These are phyloP conservation scores for Conringia planisiliqua DNA, from an alignment of 345 rosid species.

Conservation along the genomic window DNA sequence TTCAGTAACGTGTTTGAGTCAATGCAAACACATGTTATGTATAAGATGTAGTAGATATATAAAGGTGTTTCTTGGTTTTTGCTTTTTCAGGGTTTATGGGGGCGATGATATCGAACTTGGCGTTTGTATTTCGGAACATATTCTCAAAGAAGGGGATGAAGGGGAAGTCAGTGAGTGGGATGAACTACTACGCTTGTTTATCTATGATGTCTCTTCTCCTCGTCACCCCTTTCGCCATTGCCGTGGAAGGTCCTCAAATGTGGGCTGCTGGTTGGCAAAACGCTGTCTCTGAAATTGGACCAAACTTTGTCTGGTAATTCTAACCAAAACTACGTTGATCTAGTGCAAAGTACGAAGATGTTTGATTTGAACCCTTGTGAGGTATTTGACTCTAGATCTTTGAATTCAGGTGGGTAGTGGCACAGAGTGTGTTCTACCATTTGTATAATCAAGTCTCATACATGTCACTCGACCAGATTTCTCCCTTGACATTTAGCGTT, in stretches of 20 bases:
- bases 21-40: not conserved
- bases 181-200: constrained; percentile 95
- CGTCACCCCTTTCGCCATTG: constrained; percentile 87
- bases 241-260: constrained; percentile 91
- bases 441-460: constrained; percentile 79
- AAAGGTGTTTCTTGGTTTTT: constrained; percentile 1
- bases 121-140: constrained; percentile 87
- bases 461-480: constrained; percentile 79
- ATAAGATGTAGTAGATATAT: not conserved
- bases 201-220: constrained; percentile 77
- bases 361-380: too few species aligned
- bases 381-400: too few species aligned
- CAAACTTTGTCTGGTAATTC: constrained; percentile 86
- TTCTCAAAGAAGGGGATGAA: constrained; percentile 98
- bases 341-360: too few species aligned
- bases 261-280: constrained; percentile 93
- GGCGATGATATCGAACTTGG: constrained; percentile 93
- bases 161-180: constrained; percentile 88
- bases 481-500: constrained; percentile 70
- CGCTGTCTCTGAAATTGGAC: constrained; percentile 73
- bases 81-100: constrained; percentile 81
- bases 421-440: constrained; percentile 78
- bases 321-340: too few species aligned
- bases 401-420: constrained; percentile 71
- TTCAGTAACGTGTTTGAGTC: not conserved